A percentile compares a stretch with the other conserved stretches of the same genome.
Conservation (phyloP, 495 filamentous ascomycete genomes). For the Aspergillus funiculosus region DNA sequence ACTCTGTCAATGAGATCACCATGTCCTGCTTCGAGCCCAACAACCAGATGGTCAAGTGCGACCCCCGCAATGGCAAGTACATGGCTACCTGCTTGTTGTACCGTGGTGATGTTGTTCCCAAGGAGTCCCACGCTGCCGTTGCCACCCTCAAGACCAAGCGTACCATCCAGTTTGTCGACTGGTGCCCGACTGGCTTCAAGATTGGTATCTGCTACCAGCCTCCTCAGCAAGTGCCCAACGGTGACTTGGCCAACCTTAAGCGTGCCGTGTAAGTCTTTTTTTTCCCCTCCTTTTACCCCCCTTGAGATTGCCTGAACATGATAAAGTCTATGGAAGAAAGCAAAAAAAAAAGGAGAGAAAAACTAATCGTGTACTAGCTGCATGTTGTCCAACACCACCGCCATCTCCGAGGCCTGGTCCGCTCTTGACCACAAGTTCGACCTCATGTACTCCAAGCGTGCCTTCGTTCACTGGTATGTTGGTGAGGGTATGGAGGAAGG, state of each 20-base stretch:
- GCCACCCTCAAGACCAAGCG: conserved; percentile 96
- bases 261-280: conserved; percentile 78
- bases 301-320: too few species aligned
- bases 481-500: conserved; percentile 99
- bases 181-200: conserved; percentile 99
- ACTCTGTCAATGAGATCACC: conserved; percentile 61
- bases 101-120: conserved; percentile 96
- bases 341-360: background rate
- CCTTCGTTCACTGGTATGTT: conserved; percentile 99
- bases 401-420: conserved; percentile 97
- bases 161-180: conserved; percentile 98
- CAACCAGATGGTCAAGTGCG: conserved; percentile 99
- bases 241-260: conserved; percentile 93
- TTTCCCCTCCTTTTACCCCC: background rate
- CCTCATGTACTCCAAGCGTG: conserved; percentile 99
- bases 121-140: conserved; percentile 86
- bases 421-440: conserved; percentile 98
- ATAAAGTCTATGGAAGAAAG: too few species aligned
- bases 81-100: conserved; percentile 98
- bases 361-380: conserved; percentile 51
- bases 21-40: conserved; percentile 69
- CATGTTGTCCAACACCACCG: conserved; percentile 99
- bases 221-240: conserved; percentile 89
- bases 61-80: conserved; percentile 98
- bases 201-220: conserved; percentile 99